Evolutionary conservation across 768 basidiomycete species (phyloP).

Genomic region (Dacryopinax primogenitus): DNA sequence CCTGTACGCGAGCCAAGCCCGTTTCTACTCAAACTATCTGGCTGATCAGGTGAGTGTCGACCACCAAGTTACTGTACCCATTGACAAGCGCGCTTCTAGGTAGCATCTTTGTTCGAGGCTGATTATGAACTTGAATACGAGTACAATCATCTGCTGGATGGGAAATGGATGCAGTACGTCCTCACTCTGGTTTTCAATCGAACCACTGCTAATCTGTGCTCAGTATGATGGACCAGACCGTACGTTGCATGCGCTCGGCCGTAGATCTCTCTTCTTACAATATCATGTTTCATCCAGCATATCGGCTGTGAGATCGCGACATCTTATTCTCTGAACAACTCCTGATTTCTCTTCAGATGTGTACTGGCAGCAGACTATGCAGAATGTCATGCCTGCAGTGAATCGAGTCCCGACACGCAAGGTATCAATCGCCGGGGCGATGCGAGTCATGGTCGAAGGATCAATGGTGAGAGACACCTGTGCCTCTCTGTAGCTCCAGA

Average conservation of each 20-base stretch:
- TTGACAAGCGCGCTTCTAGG: background rate
- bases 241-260: background rate
- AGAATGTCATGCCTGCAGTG: conserved; percentile 41
- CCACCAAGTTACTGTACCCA: background rate
- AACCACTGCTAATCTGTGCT: background rate
- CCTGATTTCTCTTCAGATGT: background rate
- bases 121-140: conserved; percentile 49
- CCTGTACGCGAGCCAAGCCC: conserved; percentile 48
- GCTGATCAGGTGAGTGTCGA: conserved; percentile 36
- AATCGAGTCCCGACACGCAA: conserved; percentile 43
- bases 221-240: conserved; percentile 4
- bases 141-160: conserved; percentile 47
- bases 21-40: conserved; percentile 45
- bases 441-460: conserved; percentile 52
- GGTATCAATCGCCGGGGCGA: conserved; percentile 44
- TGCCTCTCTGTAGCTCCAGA: background rate
- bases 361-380: conserved; percentile 32
- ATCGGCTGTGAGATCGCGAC: conserved; percentile 54
- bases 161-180: conserved; percentile 24
- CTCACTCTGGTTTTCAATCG: background rate
- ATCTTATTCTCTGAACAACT: conserved; percentile 34
- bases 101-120: conserved; percentile 42
- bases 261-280: background rate
- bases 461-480: conserved; percentile 31
- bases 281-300: background rate